These are phyloP conservation scores for Daedaleopsis nitida DNA, from an alignment of 768 basidiomycete species.

Conservation along the genomic window DNA sequence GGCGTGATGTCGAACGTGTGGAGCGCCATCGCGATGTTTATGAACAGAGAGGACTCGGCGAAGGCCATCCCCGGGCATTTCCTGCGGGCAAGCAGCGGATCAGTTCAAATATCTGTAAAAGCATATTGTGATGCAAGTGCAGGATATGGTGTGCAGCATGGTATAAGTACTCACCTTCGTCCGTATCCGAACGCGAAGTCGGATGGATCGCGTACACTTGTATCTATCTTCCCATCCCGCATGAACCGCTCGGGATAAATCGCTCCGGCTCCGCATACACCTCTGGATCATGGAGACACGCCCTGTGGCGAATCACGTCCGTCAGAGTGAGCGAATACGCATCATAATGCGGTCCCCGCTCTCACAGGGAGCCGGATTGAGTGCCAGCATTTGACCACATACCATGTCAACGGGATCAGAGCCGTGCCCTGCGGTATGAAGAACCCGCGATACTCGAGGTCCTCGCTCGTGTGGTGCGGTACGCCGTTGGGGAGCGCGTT, in stretches of 20 bases:
- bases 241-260: constrained; percentile 34
- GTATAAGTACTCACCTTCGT: constrained; percentile 25
- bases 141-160: neutral
- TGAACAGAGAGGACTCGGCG: constrained; percentile 48
- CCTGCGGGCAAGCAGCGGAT: neutral
- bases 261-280: constrained; percentile 29
- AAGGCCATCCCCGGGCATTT: constrained; percentile 51
- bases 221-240: constrained; percentile 11
- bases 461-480: constrained; percentile 36
- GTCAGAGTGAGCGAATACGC: constrained; percentile 9
- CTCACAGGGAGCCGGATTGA: too few species aligned
- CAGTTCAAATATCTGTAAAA: neutral
- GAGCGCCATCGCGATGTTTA: constrained; percentile 27
- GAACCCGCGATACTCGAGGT: constrained; percentile 41
- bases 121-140: too few species aligned
- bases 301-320: neutral
- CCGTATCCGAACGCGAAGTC: constrained; percentile 16
- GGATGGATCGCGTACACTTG: neutral
- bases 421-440: constrained; percentile 37
- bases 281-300: constrained; percentile 24
- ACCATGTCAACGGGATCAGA: constrained; percentile 19
- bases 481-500: constrained; percentile 9
- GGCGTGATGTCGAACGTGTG: constrained; percentile 17
- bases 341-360: too few species aligned
- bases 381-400: too few species aligned